Evolutionary conservation across 352 stramenopile genomes (phyloP), one percentile per base, ranked within the genome.

Genomic region (Globisporangium solare): DNA sequence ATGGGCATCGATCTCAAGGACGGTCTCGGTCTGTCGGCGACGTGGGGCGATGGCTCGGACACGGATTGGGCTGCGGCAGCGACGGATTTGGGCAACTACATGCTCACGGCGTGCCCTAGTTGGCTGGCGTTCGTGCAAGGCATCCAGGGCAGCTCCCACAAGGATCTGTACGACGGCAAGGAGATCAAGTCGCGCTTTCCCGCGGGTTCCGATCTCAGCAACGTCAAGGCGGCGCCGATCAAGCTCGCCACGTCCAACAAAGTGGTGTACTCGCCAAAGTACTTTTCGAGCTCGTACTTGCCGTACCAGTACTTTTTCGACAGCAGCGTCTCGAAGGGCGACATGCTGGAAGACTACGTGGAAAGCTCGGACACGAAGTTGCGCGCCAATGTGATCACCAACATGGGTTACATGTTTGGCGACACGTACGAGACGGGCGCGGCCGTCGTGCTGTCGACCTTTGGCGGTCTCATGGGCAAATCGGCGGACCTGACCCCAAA

Each of bases 1-100:
- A 88, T 94, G 47, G 84, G 84, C 18, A 76, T 94, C 54, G 84
- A 94, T 40, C 73, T 94, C 21, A 94, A 94, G 65, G 80, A 92
- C 58, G 59, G 70, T 17, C 41, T 87, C 8, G 77, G 77, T 47
- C 74, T 63, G 21, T 73, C 80, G 35, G 82, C 82, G 0, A 88
- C 79, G 18, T 94, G 84, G 84, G 84, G 83, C 2, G 84, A 91
- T 31, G 71, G 67, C 50, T 86, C 79, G 1, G 74, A 94, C 54
- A 92, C 82, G 37, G 82, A 89, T 52, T 94, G 84, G 84, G 61
- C 73, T 2, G 70, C 71, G 1, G 83, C 82, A 13, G 84, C 84
- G 1, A 91, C 82, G 41, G 70, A 70, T 42, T 61, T 94, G 8
- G 84, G 70, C 39, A 76, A 91, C 56, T 67, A 88, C 59, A 21